phyloP scores from a whole-genome alignment of 352 stramenopile species.

The Globisporangium nagaii region DNA sequence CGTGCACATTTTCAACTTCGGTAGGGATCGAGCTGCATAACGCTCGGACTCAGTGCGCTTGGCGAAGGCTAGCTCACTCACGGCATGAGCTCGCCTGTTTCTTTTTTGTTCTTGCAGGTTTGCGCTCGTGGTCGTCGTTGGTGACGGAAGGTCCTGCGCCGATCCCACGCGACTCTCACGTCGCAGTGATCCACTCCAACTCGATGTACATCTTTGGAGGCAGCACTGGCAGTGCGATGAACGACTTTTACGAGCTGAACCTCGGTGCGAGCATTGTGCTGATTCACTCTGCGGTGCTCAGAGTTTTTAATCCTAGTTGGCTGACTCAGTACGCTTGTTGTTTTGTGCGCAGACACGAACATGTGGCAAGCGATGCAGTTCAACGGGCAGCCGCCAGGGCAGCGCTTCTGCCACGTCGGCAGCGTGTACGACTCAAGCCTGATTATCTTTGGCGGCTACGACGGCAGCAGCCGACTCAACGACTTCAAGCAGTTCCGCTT shows the following conservation, averaged over 20 bases:
- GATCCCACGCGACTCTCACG: conserved; percentile 95
- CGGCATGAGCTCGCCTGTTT: too few species aligned
- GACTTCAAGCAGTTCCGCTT: conserved; percentile 93
- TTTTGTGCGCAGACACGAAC: conserved; percentile 37
- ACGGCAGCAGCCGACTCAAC: conserved; percentile 93
- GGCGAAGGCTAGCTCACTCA: too few species aligned
- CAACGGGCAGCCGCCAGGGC: conserved; percentile 76
- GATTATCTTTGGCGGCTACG: conserved; percentile 96
- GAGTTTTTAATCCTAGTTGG: background rate
- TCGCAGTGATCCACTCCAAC: conserved; percentile 91
- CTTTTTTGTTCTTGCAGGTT: conserved; percentile 30
- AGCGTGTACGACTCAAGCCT: conserved; percentile 90
- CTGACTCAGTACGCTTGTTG: background rate
- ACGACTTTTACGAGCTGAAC: conserved; percentile 96
- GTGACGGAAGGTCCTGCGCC: conserved; percentile 87
- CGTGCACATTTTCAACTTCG: conserved; percentile 96
- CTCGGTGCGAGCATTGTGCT: conserved; percentile 29
- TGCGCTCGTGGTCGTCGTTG: conserved; percentile 87
- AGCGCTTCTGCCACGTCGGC: conserved; percentile 96
- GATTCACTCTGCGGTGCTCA: background rate
- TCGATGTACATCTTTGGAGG: conserved; percentile 96
- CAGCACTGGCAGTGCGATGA: conserved; percentile 95
- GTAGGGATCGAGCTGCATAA: too few species aligned
- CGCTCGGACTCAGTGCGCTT: too few species aligned
- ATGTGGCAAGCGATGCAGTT: conserved; percentile 73